phyloP scores from a whole-genome alignment of 768 basidiomycete species.

The Termitomyces sp. region DNA sequence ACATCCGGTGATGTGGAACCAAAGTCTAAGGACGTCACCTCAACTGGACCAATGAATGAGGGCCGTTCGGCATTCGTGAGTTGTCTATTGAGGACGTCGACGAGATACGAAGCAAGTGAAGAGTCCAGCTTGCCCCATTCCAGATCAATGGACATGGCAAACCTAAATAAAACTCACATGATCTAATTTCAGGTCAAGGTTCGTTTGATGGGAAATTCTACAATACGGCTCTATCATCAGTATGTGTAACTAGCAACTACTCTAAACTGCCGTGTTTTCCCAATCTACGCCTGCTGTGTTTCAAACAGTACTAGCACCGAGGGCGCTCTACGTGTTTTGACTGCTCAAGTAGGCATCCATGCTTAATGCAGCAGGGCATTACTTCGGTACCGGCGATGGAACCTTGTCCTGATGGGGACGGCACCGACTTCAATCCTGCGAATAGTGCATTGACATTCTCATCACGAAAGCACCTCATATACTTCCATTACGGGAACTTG shows the following conservation, averaged over 20 bases:
- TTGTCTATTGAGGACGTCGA: constrained; percentile 74
- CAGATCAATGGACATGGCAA: constrained; percentile 86
- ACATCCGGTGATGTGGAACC: constrained; percentile 79
- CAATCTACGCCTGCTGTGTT: background rate
- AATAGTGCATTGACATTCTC: background rate
- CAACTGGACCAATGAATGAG: constrained; percentile 91
- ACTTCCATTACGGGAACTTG: background rate
- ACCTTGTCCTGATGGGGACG: background rate
- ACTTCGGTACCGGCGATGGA: background rate
- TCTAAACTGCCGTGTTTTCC: background rate
- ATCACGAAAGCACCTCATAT: background rate
- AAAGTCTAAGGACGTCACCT: constrained; percentile 83
- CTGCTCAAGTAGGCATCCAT: background rate
- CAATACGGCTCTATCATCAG: background rate
- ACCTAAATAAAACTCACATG: background rate
- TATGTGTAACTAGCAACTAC: background rate
- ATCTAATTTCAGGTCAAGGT: background rate
- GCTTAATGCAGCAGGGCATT: background rate
- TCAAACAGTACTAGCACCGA: background rate
- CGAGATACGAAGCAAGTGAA: constrained; percentile 60
- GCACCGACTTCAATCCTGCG: background rate
- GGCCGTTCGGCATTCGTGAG: constrained; percentile 70
- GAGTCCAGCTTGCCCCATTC: constrained; percentile 85
- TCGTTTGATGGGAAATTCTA: background rate
- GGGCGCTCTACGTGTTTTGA: background rate